phyloP scores from a whole-genome alignment of 352 stramenopile genomes.

The Pythium scleroteichum region DNA sequence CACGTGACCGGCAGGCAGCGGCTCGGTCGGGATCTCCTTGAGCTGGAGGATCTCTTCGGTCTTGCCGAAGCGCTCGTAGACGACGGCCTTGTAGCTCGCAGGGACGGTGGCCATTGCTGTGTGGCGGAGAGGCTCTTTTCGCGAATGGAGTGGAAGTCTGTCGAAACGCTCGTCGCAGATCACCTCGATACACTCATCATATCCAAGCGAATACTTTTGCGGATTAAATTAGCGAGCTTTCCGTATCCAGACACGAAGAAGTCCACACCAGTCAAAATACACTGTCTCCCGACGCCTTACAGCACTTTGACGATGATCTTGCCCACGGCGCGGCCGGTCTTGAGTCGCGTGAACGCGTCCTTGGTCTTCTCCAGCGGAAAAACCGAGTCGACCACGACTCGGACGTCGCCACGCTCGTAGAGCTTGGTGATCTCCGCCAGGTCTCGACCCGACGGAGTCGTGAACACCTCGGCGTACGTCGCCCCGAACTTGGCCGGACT shows the following conservation, averaged over 20 bases:
- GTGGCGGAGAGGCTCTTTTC: too few relatives aligned
- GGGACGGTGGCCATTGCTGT: neutral
- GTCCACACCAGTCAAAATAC: neutral
- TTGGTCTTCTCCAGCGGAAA: slow-evolving; percentile 42
- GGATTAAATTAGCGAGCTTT: neutral
- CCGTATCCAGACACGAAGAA: slow-evolving; percentile 1
- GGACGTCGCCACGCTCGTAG: slow-evolving; percentile 36
- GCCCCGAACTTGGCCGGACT: slow-evolving; percentile 62
- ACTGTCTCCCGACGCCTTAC: neutral
- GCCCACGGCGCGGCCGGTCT: slow-evolving; percentile 45
- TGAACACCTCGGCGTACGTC: slow-evolving; percentile 21
- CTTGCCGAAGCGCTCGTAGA: slow-evolving; percentile 16
- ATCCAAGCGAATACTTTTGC: neutral
- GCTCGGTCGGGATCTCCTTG: slow-evolving; percentile 8
- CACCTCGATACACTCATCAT: too few relatives aligned
- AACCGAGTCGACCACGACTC: slow-evolving; percentile 37
- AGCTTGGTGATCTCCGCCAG: slow-evolving; percentile 41
- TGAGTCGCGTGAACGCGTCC: slow-evolving; percentile 47
- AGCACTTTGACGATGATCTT: slow-evolving; percentile 67
- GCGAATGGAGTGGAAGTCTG: too few relatives aligned
- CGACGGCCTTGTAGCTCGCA: slow-evolving; percentile 10
- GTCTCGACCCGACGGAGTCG: slow-evolving; percentile 25
- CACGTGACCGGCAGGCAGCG: slow-evolving; percentile 5
- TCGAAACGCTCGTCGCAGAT: too few relatives aligned
- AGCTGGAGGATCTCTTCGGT: slow-evolving; percentile 13